A percentile compares a stretch with the other conserved stretches of the same genome.
Evolutionary conservation across 176 grass and related monocot genomes (phyloP).

Genomic region (Hyparrhenia diplandra): DNA sequence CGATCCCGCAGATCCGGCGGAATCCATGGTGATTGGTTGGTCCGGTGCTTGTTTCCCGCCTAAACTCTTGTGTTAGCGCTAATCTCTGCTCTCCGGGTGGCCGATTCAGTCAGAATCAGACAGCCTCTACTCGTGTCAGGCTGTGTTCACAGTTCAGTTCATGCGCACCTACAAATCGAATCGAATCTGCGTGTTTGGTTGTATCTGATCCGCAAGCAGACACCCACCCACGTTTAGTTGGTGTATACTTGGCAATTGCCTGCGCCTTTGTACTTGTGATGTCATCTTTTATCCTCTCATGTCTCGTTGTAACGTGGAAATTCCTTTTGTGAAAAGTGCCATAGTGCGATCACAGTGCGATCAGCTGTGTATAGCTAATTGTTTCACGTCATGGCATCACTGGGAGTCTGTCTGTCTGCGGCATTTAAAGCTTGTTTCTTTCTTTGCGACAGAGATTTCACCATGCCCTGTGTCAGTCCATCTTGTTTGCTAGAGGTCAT

Average conservation of each 20-base stretch:
- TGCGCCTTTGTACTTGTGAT: no score
- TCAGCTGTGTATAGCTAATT: no score
- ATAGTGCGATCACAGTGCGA: no score
- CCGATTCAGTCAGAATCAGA: background rate
- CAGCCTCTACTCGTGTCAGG: background rate
- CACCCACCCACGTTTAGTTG: background rate
- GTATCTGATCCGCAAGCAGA: background rate
- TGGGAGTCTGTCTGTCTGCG: no score
- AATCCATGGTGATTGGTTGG: background rate
- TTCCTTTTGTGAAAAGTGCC: no score
- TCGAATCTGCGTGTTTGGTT: background rate
- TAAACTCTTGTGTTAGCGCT: background rate
- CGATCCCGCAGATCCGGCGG: constrained; percentile 14
- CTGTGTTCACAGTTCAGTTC: background rate
- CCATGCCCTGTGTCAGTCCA: no score
- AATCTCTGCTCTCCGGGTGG: background rate
- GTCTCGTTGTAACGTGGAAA: no score
- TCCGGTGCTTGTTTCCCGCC: background rate
- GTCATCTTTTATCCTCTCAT: no score
- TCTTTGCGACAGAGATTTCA: no score
- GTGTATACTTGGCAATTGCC: background rate
- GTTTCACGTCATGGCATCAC: no score
- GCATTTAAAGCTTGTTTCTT: no score
- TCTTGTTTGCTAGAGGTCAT: no score
- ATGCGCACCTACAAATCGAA: background rate